Evolutionary conservation across 129 eudicot species (phyloP).

Genomic region (Centaurea solstitialis): DNA sequence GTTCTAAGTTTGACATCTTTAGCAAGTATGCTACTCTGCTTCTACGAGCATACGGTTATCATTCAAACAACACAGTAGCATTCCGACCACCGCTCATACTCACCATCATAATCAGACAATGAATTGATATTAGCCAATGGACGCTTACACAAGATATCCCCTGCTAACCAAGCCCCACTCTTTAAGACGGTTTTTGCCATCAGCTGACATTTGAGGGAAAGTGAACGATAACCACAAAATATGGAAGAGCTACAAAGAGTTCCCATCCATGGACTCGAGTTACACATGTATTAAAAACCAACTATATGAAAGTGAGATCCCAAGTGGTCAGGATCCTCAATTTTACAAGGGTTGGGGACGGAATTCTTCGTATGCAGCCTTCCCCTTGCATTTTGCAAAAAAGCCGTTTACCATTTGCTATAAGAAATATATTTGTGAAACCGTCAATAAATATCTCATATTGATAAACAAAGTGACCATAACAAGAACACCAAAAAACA

Average conservation of each 20-base stretch:
- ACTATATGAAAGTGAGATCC: not conserved
- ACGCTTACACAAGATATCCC: not conserved
- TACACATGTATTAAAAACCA: no score
- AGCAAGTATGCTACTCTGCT: not conserved
- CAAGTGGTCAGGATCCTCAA: no score
- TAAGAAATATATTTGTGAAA: not conserved
- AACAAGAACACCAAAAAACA: not conserved
- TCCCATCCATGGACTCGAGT: no score
- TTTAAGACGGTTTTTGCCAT: not conserved
- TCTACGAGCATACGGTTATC: not conserved
- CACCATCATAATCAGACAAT: not conserved
- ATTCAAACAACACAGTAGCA: not conserved
- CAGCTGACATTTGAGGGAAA: not conserved
- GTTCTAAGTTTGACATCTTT: not conserved
- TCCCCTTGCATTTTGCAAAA: not conserved
- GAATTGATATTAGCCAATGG: not conserved
- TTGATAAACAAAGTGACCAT: not conserved
- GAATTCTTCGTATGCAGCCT: not conserved
- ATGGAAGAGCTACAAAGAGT: no score
- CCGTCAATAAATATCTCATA: not conserved
- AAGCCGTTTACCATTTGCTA: not conserved
- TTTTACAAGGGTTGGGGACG: not conserved
- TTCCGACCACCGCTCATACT: not conserved
- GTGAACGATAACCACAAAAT: no score
- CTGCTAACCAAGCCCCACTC: constrained; percentile 8